A percentile compares a stretch with the other conserved stretches of the same genome.
These are phyloP conservation scores for Aureobasidium lini DNA, from an alignment of 2,329 filamentous ascomycete species.

Conservation along the genomic window DNA sequence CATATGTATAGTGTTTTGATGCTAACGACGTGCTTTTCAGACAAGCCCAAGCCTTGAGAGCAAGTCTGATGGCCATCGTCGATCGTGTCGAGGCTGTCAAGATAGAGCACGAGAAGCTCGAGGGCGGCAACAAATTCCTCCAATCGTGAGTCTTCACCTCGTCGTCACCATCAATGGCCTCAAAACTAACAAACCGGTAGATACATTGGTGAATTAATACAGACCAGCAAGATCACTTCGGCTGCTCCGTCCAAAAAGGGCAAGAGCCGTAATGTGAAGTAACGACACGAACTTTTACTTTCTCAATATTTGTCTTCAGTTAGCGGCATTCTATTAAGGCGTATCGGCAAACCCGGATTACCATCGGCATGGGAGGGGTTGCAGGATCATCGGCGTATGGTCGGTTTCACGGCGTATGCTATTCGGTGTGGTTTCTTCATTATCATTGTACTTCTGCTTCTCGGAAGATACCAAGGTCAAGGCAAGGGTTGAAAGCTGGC, in stretches of 20 bases:
- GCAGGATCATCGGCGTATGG: constrained; percentile 10
- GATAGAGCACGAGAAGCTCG: constrained; percentile 91
- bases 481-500: not conserved
- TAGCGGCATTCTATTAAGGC: constrained; percentile 13
- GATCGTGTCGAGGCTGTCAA: constrained; percentile 92
- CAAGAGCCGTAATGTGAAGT: constrained; percentile 21
- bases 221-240: constrained; percentile 55
- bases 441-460: not conserved
- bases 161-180: not conserved
- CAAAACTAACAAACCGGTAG: constrained; percentile 39
- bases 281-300: constrained; percentile 8
- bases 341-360: constrained; percentile 8
- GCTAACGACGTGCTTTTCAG: constrained; percentile 38
- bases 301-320: constrained; percentile 9
- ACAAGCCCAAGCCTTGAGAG: constrained; percentile 82
- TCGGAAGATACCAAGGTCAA: not conserved
- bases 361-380: not conserved
- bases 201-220: constrained; percentile 95
- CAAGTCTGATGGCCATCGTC: constrained; percentile 80
- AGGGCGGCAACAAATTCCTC: constrained; percentile 92
- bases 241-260: constrained; percentile 45
- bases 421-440: constrained; percentile 1
- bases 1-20: not conserved
- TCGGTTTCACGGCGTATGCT: not conserved
- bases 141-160: constrained; percentile 49